Evolutionary conservation across 177 flowering plant species (phyloP).

Genomic region (Vitis hybrid): DNA sequence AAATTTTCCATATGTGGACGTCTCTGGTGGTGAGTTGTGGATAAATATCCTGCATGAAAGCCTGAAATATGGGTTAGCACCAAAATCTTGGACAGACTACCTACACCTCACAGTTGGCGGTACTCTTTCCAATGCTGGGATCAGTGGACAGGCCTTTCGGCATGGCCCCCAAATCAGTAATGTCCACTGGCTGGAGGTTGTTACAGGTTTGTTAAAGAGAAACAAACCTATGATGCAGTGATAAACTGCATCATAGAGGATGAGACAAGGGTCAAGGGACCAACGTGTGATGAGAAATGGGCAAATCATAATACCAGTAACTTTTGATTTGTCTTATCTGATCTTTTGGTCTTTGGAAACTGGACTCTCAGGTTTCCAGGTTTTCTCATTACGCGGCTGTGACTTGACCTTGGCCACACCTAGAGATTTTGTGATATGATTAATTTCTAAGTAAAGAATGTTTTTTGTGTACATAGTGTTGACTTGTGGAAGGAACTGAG

Average conservation of each 20-base stretch:
- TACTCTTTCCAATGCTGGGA: constrained; percentile 62
- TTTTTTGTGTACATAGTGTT: constrained; percentile 3
- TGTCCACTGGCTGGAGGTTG: constrained; percentile 56
- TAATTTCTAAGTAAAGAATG: no score
- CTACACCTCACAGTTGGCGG: constrained; percentile 66
- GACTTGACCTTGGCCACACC: constrained; percentile 1
- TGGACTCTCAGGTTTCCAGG: background rate
- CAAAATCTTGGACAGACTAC: constrained; percentile 68
- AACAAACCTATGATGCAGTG: background rate
- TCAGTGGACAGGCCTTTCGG: constrained; percentile 63
- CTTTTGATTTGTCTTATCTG: constrained; percentile 3
- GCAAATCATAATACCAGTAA: background rate
- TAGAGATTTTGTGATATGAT: background rate
- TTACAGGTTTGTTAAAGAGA: constrained; percentile 47
- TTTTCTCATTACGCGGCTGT: background rate
- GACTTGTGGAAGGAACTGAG: constrained; percentile 9
- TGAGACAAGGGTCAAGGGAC: constrained; percentile 11
- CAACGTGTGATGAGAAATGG: constrained; percentile 1
- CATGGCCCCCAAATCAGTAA: constrained; percentile 75
- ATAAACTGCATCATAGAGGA: background rate
- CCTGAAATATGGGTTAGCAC: constrained; percentile 55
- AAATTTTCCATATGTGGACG: constrained; percentile 45
- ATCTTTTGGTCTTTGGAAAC: constrained; percentile 4
- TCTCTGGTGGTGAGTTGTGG: constrained; percentile 61
- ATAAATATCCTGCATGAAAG: constrained; percentile 52